Percentiles rank a stretch among this genome's conserved stretches.
These are phyloP conservation scores for Sporothrix variecibatus DNA, from an alignment of 2,329 filamentous ascomycete genomes.

Conservation along the genomic window DNA sequence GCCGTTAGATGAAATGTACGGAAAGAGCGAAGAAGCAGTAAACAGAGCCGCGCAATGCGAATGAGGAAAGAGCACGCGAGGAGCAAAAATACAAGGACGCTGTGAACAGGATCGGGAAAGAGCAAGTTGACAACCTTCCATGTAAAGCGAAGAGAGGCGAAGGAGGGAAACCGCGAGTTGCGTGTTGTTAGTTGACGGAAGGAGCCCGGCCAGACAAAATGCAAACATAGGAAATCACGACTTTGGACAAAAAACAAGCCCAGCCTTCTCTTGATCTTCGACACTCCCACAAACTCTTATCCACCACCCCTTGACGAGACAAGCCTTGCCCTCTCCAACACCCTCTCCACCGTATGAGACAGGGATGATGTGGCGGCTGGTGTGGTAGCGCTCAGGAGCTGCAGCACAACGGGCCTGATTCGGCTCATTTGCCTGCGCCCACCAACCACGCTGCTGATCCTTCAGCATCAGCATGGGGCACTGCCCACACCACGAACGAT, in stretches of 20 bases:
- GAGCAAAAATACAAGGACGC: neutral
- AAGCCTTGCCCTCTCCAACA: constrained; percentile 4
- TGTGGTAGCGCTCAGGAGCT: neutral
- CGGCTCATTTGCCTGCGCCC: neutral
- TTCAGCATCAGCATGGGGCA: constrained; percentile 1
- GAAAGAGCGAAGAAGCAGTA: constrained; percentile 11
- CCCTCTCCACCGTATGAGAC: neutral
- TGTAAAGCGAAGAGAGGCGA: neutral
- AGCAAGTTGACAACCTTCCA: neutral
- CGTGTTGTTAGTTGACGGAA: neutral
- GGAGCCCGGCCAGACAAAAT: neutral
- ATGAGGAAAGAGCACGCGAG: neutral
- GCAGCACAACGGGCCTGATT: neutral
- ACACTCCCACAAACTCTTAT: neutral
- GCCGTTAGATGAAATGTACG: neutral
- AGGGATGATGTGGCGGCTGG: neutral
- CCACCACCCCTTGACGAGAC: neutral
- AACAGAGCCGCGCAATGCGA: neutral
- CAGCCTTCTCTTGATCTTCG: neutral
- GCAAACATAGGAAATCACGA: neutral
- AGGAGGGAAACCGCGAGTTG: neutral
- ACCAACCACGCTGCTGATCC: constrained; percentile 11
- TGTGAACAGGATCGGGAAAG: neutral
- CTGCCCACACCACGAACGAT: neutral
- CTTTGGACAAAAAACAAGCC: neutral